phyloP scores from a whole-genome alignment of 2,329 filamentous ascomycete genomes.

The Aspergillus candidus region DNA sequence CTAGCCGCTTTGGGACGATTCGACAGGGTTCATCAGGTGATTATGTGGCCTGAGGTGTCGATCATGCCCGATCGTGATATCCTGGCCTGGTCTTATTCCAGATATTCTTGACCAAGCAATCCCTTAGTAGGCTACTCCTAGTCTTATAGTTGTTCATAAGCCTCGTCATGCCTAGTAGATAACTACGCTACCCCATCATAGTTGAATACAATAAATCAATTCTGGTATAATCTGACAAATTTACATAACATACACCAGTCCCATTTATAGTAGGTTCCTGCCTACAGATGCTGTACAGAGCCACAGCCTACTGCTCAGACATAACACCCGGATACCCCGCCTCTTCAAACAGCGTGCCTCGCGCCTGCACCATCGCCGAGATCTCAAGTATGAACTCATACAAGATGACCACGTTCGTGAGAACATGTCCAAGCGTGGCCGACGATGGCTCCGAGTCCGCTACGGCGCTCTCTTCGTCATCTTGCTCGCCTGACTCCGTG shows the following conservation, averaged over 20 bases:
- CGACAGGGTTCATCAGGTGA: too few species aligned
- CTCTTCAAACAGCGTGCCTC: constrained; percentile 70
- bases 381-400: constrained; percentile 76
- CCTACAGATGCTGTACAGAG: too few species aligned
- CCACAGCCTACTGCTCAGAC: too few species aligned
- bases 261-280: too few species aligned
- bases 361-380: constrained; percentile 66
- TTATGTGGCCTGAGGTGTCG: too few species aligned
- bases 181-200: background rate
- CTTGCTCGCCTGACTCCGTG: constrained; percentile 4
- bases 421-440: constrained; percentile 67
- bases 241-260: background rate
- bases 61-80: too few species aligned
- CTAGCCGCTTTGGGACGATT: too few species aligned
- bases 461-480: constrained; percentile 11
- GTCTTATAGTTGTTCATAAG: too few species aligned
- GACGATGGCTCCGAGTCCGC: constrained; percentile 35
- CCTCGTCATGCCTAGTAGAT: too few species aligned
- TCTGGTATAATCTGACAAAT: background rate
- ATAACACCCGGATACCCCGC: constrained; percentile 49
- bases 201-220: background rate
- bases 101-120: too few species aligned
- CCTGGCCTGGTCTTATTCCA: too few species aligned
- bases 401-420: constrained; percentile 73
- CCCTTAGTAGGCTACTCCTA: too few species aligned